phyloP scores from a whole-genome alignment of 2,329 filamentous ascomycete species.

The Colletotrichum truncatum region DNA sequence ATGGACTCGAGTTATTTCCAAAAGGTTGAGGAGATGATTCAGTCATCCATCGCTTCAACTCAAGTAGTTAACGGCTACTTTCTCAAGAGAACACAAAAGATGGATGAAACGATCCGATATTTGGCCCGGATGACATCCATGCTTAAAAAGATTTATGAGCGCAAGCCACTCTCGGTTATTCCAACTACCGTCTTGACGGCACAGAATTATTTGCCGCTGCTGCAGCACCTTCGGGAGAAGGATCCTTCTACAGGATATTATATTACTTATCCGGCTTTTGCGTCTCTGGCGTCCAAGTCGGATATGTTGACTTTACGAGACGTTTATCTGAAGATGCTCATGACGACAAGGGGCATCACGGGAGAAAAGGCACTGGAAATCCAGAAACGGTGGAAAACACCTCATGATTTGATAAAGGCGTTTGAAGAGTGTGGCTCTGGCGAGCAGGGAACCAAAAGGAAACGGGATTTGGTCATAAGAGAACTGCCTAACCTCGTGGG shows the following conservation, averaged over 20 bases:
- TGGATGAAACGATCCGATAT: slow-evolving; percentile 83
- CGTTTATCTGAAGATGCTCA: slow-evolving; percentile 84
- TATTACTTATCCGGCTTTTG: slow-evolving; percentile 77
- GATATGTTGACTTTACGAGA: slow-evolving; percentile 78
- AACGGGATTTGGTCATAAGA: slow-evolving; percentile 67
- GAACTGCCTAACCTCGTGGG: slow-evolving; percentile 68
- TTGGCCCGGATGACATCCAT: slow-evolving; percentile 76
- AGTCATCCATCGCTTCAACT: slow-evolving; percentile 78
- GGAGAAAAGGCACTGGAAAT: slow-evolving; percentile 84
- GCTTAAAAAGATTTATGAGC: slow-evolving; percentile 72
- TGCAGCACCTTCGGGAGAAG: slow-evolving; percentile 65
- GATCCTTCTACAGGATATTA: slow-evolving; percentile 63
- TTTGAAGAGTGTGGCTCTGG: slow-evolving; percentile 65
- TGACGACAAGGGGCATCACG: slow-evolving; percentile 80
- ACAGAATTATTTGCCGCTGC: slow-evolving; percentile 71
- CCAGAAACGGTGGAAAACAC: slow-evolving; percentile 81
- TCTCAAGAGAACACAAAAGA: slow-evolving; percentile 77
- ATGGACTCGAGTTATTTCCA: slow-evolving; percentile 63
- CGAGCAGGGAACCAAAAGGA: slow-evolving; percentile 62
- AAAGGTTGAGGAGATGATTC: slow-evolving; percentile 72
- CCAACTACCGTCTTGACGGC: slow-evolving; percentile 71
- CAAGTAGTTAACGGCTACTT: slow-evolving; percentile 85
- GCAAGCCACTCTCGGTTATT: slow-evolving; percentile 66
- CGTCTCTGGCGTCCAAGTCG: slow-evolving; percentile 78
- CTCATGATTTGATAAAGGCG: slow-evolving; percentile 75